Conservation (phyloP, 768 basidiomycete genomes). For the Leucogyrophana mollusca region DNA sequence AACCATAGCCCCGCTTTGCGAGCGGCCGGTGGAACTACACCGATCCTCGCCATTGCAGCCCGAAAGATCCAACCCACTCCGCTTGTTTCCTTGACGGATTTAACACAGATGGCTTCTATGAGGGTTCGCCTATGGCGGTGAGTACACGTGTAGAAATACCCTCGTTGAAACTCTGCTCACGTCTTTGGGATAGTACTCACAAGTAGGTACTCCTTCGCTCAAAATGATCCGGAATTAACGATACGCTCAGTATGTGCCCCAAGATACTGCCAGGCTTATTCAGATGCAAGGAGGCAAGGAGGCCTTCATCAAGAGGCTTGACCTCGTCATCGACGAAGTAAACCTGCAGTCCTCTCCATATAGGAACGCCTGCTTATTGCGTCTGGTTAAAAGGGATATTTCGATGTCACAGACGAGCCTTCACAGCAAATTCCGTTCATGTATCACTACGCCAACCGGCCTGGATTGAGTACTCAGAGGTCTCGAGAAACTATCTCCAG, state of each 20-base stretch:
- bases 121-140: conserved; percentile 60
- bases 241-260: conserved; percentile 65
- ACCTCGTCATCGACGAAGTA: conserved; percentile 59
- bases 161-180: neutral
- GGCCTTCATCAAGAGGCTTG: conserved; percentile 52
- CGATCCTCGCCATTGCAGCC: conserved; percentile 65
- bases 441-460: conserved; percentile 66
- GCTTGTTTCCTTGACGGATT: conserved; percentile 60
- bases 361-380: too few species aligned
- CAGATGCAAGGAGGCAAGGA: conserved; percentile 58
- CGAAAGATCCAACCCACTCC: conserved; percentile 54
- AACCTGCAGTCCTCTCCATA: neutral
- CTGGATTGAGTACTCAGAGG: conserved; percentile 56
- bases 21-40: conserved; percentile 63
- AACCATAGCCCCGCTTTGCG: conserved; percentile 47
- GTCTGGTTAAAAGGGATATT: conserved; percentile 42
- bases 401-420: conserved; percentile 63
- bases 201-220: conserved; percentile 40
- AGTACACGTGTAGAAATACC: conserved; percentile 18
- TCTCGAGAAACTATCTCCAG: conserved; percentile 53
- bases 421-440: conserved; percentile 70
- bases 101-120: conserved; percentile 63
- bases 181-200: conserved; percentile 45
- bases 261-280: conserved; percentile 63
- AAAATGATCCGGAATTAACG: neutral